phyloP scores from a whole-genome alignment of 2,329 filamentous ascomycete species.

The Pseudogymnoascus sp. region DNA sequence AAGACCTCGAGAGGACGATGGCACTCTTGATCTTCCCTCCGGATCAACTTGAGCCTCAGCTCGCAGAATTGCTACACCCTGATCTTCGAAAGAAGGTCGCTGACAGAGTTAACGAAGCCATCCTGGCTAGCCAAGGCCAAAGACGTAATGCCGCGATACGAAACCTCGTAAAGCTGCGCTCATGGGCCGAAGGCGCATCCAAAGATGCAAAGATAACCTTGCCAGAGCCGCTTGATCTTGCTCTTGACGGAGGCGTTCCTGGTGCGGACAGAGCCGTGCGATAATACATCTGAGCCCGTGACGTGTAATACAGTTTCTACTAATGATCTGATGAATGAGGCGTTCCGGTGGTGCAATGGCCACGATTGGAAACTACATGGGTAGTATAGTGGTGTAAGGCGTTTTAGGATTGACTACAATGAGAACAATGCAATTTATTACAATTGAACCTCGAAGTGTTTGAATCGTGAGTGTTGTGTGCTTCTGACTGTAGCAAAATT shows the following conservation, averaged over 20 bases:
- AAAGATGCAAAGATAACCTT: slow-evolving; percentile 27
- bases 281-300: slow-evolving; percentile 1
- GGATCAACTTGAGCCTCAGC: slow-evolving; percentile 67
- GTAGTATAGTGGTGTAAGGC: not conserved
- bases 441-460: not conserved
- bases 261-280: not conserved
- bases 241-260: slow-evolving; percentile 21
- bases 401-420: not conserved
- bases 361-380: not conserved
- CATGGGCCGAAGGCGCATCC: slow-evolving; percentile 62
- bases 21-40: slow-evolving; percentile 79
- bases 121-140: slow-evolving; percentile 64
- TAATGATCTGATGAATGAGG: slow-evolving; percentile 2
- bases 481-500: not conserved
- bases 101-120: slow-evolving; percentile 78
- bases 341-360: not conserved
- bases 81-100: slow-evolving; percentile 77
- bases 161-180: slow-evolving; percentile 69
- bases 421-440: not conserved
- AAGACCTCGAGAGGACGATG: slow-evolving; percentile 88
- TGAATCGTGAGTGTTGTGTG: not conserved
- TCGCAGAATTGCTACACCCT: slow-evolving; percentile 70
- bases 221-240: slow-evolving; percentile 24
- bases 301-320: not conserved
- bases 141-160: slow-evolving; percentile 74